Conservation (phyloP, 139 green algal genomes). For the Chlamydomonas applanata region DNA sequence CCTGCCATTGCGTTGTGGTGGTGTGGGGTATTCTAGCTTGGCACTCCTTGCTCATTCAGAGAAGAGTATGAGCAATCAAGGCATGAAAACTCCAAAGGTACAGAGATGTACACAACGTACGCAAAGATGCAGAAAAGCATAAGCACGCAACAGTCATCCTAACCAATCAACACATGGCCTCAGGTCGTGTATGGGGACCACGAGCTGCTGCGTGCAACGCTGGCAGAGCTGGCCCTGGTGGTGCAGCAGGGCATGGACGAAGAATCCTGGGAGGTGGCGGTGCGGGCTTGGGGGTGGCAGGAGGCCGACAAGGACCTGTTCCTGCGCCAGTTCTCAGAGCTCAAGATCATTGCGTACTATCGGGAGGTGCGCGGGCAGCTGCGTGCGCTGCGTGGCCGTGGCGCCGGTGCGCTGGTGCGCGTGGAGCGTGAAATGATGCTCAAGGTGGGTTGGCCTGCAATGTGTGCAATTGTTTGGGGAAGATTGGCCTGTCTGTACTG, state of each 20-base stretch:
- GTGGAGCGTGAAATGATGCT: constrained; percentile 57
- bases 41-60: no score
- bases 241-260: constrained; percentile 9
- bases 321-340: constrained; percentile 40
- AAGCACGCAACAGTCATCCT: no score
- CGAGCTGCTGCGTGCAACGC: constrained; percentile 30
- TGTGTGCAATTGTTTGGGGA: background rate
- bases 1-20: no score
- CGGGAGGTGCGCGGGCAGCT: constrained; percentile 43
- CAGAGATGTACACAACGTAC: no score
- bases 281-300: constrained; percentile 29
- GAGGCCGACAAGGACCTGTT: constrained; percentile 33
- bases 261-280: constrained; percentile 13
- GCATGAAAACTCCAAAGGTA: no score
- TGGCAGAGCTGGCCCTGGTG: constrained; percentile 26
- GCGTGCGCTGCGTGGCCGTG: constrained; percentile 30
- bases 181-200: constrained; percentile 30
- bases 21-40: no score
- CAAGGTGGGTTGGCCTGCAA: constrained; percentile 26
- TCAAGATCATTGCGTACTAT: constrained; percentile 50
- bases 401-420: constrained; percentile 31
- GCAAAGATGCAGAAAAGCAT: no score
- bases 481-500: background rate
- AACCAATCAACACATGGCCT: no score
- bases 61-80: no score